Conservation (phyloP, 495 filamentous ascomycete species). For the Podospora comata region DNA sequence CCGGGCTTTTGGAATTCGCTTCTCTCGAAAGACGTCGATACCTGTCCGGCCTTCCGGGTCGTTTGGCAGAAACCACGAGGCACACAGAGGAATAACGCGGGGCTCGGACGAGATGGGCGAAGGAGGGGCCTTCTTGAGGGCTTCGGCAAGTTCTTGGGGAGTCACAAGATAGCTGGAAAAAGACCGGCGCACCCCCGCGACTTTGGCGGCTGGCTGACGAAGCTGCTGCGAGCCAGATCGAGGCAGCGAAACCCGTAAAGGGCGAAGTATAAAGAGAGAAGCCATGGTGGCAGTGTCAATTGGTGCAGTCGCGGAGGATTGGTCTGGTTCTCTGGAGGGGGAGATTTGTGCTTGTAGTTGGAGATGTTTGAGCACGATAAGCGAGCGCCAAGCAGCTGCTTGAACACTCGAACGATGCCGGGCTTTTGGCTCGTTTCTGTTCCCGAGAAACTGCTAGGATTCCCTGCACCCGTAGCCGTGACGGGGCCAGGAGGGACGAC, state of each 20-base stretch:
- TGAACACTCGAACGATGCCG: background rate
- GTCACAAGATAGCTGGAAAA: slow-evolving; percentile 82
- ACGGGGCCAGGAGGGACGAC: background rate
- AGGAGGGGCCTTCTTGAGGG: slow-evolving; percentile 71
- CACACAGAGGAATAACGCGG: slow-evolving; percentile 81
- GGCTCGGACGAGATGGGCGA: slow-evolving; percentile 72
- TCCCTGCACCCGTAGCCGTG: background rate
- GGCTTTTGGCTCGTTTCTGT: slow-evolving; percentile 1
- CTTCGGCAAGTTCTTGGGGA: slow-evolving; percentile 73
- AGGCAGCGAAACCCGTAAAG: slow-evolving; percentile 35
- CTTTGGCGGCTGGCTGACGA: slow-evolving; percentile 18
- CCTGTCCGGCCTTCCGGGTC: slow-evolving; percentile 69
- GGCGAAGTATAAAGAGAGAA: slow-evolving; percentile 36
- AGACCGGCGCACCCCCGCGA: slow-evolving; percentile 35
- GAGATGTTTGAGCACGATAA: slow-evolving; percentile 1
- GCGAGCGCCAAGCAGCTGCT: slow-evolving; percentile 1
- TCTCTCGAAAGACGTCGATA: slow-evolving; percentile 66
- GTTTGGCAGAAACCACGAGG: slow-evolving; percentile 95
- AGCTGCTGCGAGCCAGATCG: slow-evolving; percentile 24
- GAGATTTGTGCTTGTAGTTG: background rate
- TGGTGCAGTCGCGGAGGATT: background rate
- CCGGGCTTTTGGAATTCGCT: slow-evolving; percentile 79
- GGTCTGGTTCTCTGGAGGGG: background rate
- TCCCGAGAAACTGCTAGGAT: background rate
- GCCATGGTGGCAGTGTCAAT: slow-evolving; percentile 36